These are phyloP conservation scores for Typha latifolia DNA, from an alignment of 176 grass and related monocot species.

Conservation along the genomic window DNA sequence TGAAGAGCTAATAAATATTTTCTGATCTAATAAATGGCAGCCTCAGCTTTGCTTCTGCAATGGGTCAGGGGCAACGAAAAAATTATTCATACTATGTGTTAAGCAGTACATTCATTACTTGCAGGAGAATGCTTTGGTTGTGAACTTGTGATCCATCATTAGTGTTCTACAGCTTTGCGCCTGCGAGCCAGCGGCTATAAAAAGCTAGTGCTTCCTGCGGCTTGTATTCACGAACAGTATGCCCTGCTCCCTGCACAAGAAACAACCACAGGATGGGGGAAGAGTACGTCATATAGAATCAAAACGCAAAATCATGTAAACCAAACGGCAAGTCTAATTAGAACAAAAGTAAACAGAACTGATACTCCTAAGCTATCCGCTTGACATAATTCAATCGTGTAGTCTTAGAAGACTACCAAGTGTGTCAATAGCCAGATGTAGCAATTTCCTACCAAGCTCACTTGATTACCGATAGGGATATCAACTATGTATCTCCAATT, in stretches of 20 bases:
- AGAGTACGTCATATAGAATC: not conserved
- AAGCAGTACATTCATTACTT: not conserved
- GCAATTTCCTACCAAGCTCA: too few species aligned
- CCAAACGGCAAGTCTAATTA: not conserved
- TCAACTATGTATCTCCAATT: too few species aligned
- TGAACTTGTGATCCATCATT: not conserved
- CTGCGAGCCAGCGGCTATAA: slow-evolving; percentile 60
- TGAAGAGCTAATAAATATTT: too few species aligned
- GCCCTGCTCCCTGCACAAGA: slow-evolving; percentile 63
- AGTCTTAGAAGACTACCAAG: too few species aligned
- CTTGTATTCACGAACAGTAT: slow-evolving; percentile 94
- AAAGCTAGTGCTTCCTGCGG: slow-evolving; percentile 70
- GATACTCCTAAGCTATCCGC: too few species aligned
- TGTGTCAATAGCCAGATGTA: too few species aligned
- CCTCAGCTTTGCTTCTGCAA: not conserved
- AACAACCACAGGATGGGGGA: not conserved
- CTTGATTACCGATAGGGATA: too few species aligned
- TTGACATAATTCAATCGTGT: too few species aligned
- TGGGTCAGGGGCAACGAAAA: not conserved
- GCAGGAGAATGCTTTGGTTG: not conserved
- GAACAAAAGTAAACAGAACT: not conserved
- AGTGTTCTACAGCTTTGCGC: slow-evolving; percentile 36
- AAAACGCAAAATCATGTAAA: not conserved
- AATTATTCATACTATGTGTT: not conserved
- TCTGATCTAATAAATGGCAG: too few species aligned